Conservation (phyloP, 352 stramenopile genomes). For the Phytophthora fragariae region DNA sequence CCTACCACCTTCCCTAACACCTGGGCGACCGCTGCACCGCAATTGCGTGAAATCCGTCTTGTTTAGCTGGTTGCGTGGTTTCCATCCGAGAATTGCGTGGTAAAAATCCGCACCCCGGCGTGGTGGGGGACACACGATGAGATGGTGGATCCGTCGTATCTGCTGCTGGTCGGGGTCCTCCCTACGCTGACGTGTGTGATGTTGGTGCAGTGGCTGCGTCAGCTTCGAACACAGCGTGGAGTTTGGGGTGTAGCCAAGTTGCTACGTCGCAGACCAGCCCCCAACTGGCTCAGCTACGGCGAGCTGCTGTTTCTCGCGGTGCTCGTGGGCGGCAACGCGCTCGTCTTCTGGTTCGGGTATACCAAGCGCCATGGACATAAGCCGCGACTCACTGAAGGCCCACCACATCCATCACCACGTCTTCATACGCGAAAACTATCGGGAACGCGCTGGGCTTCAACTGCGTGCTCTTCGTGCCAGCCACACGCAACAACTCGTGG, state of each 20-base stretch:
- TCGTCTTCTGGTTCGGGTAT: slow-evolving; percentile 40
- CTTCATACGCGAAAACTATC: slow-evolving; percentile 27
- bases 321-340: slow-evolving; percentile 37
- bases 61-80: too few species aligned
- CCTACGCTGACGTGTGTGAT: slow-evolving; percentile 47
- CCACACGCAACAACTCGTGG: slow-evolving; percentile 53
- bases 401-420: neutral
- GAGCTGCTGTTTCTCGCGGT: slow-evolving; percentile 45
- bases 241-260: slow-evolving; percentile 16
- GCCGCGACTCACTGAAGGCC: slow-evolving; percentile 12
- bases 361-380: slow-evolving; percentile 16
- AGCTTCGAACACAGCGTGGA: slow-evolving; percentile 7
- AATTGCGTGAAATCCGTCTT: too few species aligned
- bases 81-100: too few species aligned
- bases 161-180: slow-evolving; percentile 50
- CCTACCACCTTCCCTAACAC: too few species aligned
- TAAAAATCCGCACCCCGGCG: too few species aligned
- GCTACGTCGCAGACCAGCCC: slow-evolving; percentile 19
- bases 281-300: slow-evolving; percentile 35
- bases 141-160: slow-evolving; percentile 64
- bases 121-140: slow-evolving; percentile 41
- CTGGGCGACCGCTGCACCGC: too few species aligned
- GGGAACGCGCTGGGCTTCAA: slow-evolving; percentile 43
- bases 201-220: slow-evolving; percentile 43
- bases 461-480: slow-evolving; percentile 51